Evolutionary conservation across 2,329 filamentous ascomycete species (phyloP).

Genomic region (Aspergillus udagawae): DNA sequence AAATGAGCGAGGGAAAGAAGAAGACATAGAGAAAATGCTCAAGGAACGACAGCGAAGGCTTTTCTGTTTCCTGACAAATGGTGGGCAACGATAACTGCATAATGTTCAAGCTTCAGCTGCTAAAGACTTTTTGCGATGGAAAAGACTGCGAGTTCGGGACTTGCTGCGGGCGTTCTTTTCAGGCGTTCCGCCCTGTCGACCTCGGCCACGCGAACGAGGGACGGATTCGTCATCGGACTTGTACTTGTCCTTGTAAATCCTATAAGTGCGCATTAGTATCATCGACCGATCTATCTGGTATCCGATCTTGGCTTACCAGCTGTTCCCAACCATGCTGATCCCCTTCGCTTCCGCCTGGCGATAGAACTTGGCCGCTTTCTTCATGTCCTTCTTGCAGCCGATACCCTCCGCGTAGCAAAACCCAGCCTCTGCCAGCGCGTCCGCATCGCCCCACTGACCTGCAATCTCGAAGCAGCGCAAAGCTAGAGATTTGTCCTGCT

Average conservation of each 20-base stretch:
- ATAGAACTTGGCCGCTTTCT: conserved; percentile 89
- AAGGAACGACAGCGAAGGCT: conserved; percentile 15
- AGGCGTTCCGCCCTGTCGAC: conserved; percentile 39
- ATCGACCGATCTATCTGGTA: conserved; percentile 2
- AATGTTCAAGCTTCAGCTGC: conserved; percentile 21
- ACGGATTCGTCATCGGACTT: conserved; percentile 58
- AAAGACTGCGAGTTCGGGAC: conserved; percentile 70
- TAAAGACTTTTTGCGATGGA: conserved; percentile 56
- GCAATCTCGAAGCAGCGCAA: conserved; percentile 95
- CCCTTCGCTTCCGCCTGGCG: conserved; percentile 86
- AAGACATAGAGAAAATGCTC: conserved; percentile 4
- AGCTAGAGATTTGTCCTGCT: conserved; percentile 83
- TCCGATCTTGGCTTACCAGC: conserved; percentile 60
- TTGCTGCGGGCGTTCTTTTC: conserved; percentile 70
- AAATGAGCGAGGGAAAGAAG: conserved; percentile 6
- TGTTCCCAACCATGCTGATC: conserved; percentile 97
- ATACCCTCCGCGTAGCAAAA: conserved; percentile 94
- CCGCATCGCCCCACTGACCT: conserved; percentile 89
- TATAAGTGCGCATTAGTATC: conserved; percentile 34
- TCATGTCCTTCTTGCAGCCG: conserved; percentile 93
- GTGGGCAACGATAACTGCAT: conserved; percentile 14
- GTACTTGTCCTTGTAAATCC: conserved; percentile 97
- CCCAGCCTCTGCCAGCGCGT: conserved; percentile 88
- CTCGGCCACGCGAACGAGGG: conserved; percentile 28
- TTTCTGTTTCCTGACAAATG: conserved; percentile 8